Base-by-base conservation (phyloP, 106 monocot species). In the Phalaenopsis equestris region DNA sequence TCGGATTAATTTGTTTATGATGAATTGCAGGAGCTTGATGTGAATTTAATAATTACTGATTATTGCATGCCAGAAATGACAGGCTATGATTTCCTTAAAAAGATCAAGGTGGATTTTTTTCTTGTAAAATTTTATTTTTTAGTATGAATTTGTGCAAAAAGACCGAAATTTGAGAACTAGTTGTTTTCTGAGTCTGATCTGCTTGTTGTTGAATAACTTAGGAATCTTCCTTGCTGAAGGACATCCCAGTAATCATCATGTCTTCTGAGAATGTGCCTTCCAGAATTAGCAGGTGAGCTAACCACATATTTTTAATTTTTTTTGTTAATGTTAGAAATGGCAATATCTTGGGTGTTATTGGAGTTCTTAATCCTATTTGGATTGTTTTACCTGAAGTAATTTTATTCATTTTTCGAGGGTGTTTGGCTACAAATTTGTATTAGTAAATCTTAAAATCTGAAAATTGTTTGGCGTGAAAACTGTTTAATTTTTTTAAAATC, bases 181-280 rank as follows among this genome's bases (percentile, higher is more conserved):
- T 30, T 30, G 72, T 72, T 72, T 75, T 48, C 11, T 77, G 48
- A 55, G 36, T 7, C 12, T 30, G 8, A 65, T 39, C 55, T 48
- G 16, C 36, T 80, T 61, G 49, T 56, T 65, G 39, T 15, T 67
- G 19, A 14, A 76, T 79, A 56, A 67, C 77, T 55, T 84, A 93
- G 89, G 90, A 89, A 41, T 92, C 92, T 75, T 87, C 92, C 57
- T 85, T 79, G 75, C 86, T 93, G 75, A 95, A 91, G 79, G 91
- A 95, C 67, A 95, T 95, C 30, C 92, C 95, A 42, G 95, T 95
- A 42, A 93, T 95, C 83, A 89, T 95, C 75, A 95, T 95, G 95
- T 95, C 95, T 49, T 95, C 95, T 80, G 95, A 95, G 86, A 93
- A 95, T 83, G 89, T 87, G 75, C 95, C 95, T 82, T 84, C 93